Conservation (phyloP, 1,284 basidiomycete genomes). For the Tetrapyrgos nigripes region DNA sequence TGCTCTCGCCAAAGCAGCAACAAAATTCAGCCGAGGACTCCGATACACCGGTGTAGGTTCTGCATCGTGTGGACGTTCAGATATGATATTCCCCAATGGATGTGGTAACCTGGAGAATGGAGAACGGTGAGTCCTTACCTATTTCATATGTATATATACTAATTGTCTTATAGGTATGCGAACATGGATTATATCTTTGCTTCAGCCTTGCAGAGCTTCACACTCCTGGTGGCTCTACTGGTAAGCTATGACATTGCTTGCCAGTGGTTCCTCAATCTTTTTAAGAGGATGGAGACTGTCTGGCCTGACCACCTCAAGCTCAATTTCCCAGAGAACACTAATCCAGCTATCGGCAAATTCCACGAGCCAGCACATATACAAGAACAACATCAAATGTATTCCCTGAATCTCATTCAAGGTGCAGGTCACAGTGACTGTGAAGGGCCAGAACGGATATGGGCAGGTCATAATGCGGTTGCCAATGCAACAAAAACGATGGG, state of each 20-base stretch:
- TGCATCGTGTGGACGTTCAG: not conserved
- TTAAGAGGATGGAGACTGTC: not conserved
- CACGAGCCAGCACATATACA: slow-evolving; percentile 8
- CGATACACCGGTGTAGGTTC: no score
- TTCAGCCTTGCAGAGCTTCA: not conserved
- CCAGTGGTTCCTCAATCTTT: not conserved
- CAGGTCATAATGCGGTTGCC: slow-evolving; percentile 24
- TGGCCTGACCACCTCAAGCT: not conserved
- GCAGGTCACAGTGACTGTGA: slow-evolving; percentile 26
- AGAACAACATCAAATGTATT: slow-evolving; percentile 4
- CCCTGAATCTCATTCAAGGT: not conserved
- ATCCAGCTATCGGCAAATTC: slow-evolving; percentile 25
- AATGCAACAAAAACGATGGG: slow-evolving; percentile 27
- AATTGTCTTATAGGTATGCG: slow-evolving; percentile 3
- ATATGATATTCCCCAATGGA: not conserved
- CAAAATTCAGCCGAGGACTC: no score
- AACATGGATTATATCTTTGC: slow-evolving; percentile 2
- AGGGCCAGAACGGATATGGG: slow-evolving; percentile 28
- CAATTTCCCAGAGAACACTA: not conserved
- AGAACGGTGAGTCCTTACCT: not conserved
- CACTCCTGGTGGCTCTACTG: not conserved
- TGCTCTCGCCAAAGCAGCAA: no score
- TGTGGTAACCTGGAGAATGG: not conserved
- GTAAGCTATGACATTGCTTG: slow-evolving; percentile 2
- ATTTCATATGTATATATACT: not conserved